Base-by-base conservation (phyloP, 163 green algal species). In the Chlamydomonas reinhardtii region DNA sequence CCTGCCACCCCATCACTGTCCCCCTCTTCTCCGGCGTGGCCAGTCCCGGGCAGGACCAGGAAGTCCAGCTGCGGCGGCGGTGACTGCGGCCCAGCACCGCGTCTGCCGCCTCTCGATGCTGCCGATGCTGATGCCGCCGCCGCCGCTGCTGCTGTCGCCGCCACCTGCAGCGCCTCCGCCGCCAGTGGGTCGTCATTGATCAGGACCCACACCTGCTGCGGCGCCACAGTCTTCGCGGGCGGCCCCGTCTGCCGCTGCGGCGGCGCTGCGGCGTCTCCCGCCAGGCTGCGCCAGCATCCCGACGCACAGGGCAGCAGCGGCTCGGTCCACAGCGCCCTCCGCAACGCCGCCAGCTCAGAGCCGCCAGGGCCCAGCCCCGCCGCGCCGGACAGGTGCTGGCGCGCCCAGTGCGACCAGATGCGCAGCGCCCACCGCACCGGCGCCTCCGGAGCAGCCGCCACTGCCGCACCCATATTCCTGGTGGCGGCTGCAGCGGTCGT, bases 111-210 rank as follows among this genome's bases (percentile, higher is more conserved):
- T n/a, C n/a, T n/a, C n/a, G n/a, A n/a, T n/a, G 48, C 48, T 14
- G 48, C 48, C 6, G 48, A 9, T 56, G 19, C 48, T 19, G 48
- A 9, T 56, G 6, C 48, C 20, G 37, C 35, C 11, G 31, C 64
- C 5, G 29, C 64, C 29, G 3, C 64, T 71, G 64, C 64, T 34
- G 29, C 64, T 20, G 3, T 11, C 64, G 56, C 81, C 0, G 29
- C 24, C 0, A 35, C 82, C 52, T 64, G 73, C 39, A 88, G 39
- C 31, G 61, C 72, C 31, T 72, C 82, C 35, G 62, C 82, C 35
- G 80, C 59, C 82, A 39, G 65, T 0, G 73, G 82, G 82, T 82
- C 82, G 68, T 88, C 82, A 34, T 70, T 76, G 59, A 82, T 37
- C 73, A 87, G 35, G 3, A 64, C 43, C 3, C 29, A 56, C 48